phyloP scores from a whole-genome alignment of 441 rosid genomes.

The Raphanus hybrid region DNA sequence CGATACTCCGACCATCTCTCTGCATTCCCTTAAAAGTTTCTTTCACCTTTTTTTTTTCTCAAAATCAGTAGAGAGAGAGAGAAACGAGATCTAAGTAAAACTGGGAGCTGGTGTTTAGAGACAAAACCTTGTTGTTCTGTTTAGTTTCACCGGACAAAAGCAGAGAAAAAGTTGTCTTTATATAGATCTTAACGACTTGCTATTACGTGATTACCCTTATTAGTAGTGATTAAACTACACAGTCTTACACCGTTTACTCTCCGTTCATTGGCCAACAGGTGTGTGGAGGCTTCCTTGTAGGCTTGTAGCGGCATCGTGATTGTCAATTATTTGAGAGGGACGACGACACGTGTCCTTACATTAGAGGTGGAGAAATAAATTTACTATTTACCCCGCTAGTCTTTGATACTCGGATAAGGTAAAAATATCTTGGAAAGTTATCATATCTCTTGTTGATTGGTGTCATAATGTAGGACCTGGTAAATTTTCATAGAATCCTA shows the following conservation, averaged over 20 bases:
- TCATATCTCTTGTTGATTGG: neutral
- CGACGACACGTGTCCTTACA: slow-evolving; percentile 20
- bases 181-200: slow-evolving; percentile 19
- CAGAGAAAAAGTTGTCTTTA: slow-evolving; percentile 20
- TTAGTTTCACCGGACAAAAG: slow-evolving; percentile 9
- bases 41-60: neutral
- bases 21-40: slow-evolving; percentile 70
- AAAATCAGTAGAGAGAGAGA: slow-evolving; percentile 3
- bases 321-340: neutral
- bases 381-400: neutral
- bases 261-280: slow-evolving; percentile 25
- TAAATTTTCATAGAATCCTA: too few relatives aligned
- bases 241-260: slow-evolving; percentile 16
- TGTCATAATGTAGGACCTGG: too few relatives aligned
- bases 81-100: neutral
- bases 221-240: slow-evolving; percentile 19
- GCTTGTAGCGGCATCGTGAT: slow-evolving; percentile 33
- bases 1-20: slow-evolving; percentile 73
- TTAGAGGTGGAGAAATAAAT: neutral
- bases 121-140: neutral
- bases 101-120: slow-evolving; percentile 14
- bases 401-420: neutral
- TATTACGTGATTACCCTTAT: slow-evolving; percentile 17
- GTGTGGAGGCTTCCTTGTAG: neutral
- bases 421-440: neutral